Base-by-base conservation (phyloP, 2,329 filamentous ascomycete species). In the Talaromyces piceae region DNA sequence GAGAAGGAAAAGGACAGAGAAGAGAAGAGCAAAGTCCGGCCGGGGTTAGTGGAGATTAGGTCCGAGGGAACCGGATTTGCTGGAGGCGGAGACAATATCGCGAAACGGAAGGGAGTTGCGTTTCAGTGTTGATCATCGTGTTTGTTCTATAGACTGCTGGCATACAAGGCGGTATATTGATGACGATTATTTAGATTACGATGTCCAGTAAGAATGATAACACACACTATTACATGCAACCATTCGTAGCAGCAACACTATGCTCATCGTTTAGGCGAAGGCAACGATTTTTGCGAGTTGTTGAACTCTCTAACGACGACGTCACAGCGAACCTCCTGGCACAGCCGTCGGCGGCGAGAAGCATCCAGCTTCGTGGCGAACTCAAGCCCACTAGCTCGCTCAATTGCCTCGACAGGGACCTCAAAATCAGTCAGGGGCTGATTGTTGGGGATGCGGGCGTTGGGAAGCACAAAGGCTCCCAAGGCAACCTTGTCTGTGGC, bases 21-120 rank as follows among this genome's bases (percentile, higher is more conserved):
- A 47, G 72, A 22, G 55, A 59, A 43, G 68, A 69, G 72, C 39
- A 80, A 80, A 58, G 77, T 86, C 30, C 81, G 77, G 54, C 81
- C 84, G 0, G 91, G 91, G 0, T 64, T 96, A 28, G 84, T 96
- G 3, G 82, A 87, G 62, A 79, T 97, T 45, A 83, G 81, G 58
- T 88, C 85, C 30, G 91, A 96, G 60, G 91, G 91, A 0, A 97
- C 91, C 0, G 91, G 91, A 0, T 97, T 95, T 68, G 91, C 91
- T 4, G 87, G 88, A 4, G 84, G 86, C n/a, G 91, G 93, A 2
- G 80, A 81, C 47, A 95, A 86, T 63, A 80, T 87, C 60, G 89
- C 94, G 13, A 86, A 87, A 69, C 93, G 84, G 66, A 73, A 79
- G 3, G 86, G 87, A 0, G 82, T 94, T 16, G 85, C 84, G 0